A percentile compares a stretch with the other conserved stretches of the same genome.
These are phyloP conservation scores for Trichoderma virens DNA, from an alignment of 495 filamentous ascomycete genomes.

Conservation along the genomic window DNA sequence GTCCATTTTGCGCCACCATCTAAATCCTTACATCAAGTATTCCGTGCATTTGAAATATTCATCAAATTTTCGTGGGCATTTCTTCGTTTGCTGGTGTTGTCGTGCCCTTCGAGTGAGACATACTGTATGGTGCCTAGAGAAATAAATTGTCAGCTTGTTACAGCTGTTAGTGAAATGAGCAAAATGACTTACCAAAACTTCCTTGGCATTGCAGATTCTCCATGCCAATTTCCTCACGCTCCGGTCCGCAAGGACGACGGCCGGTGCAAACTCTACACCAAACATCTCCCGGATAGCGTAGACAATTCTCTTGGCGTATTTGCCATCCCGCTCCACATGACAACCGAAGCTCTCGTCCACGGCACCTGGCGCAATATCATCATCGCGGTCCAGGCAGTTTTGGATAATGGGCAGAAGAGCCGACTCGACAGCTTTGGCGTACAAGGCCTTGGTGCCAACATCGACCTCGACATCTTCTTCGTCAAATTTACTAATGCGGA, in stretches of 20 bases:
- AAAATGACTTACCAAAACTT: conserved; percentile 67
- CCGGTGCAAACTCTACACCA: conserved; percentile 88
- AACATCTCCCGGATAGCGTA: conserved; percentile 98
- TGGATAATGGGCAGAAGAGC: conserved; percentile 73
- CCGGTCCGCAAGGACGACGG: conserved; percentile 88
- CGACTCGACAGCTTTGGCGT: conserved; percentile 53
- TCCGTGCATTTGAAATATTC: not conserved
- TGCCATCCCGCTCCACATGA: conserved; percentile 75
- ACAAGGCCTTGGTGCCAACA: conserved; percentile 19
- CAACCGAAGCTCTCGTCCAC: conserved; percentile 75
- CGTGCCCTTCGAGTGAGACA: conserved; percentile 49
- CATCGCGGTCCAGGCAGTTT: conserved; percentile 89
- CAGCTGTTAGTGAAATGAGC: not conserved
- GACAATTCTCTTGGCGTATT: conserved; percentile 80
- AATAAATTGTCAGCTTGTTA: not conserved
- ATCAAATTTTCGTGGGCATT: not conserved
- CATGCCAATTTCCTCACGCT: conserved; percentile 86
- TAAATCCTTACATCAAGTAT: not conserved
- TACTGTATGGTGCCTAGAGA: conserved; percentile 55
- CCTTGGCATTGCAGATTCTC: conserved; percentile 92
- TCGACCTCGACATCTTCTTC: conserved; percentile 54
- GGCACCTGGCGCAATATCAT: conserved; percentile 78
- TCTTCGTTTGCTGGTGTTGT: conserved; percentile 34
- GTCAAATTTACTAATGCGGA: conserved; percentile 71
- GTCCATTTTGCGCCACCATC: not conserved